Percentiles rank a stretch among this genome's conserved stretches.
Conservation (phyloP, 116 monocot genomes). For the Phalaenopsis hybrid region DNA sequence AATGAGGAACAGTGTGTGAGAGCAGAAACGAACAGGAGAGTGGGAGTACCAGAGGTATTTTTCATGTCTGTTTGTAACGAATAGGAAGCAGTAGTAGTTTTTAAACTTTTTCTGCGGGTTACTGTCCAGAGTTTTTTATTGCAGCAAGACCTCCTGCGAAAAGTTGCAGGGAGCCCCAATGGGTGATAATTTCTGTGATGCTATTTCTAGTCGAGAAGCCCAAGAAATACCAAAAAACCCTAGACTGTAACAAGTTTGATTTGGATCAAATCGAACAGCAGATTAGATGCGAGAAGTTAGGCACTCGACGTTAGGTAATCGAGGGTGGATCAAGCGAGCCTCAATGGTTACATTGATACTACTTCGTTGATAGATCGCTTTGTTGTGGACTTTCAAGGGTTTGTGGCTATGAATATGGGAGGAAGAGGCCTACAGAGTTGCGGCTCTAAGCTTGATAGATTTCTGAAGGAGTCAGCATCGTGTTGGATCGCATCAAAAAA, state of each 20-base stretch:
- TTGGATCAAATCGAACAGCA: background rate
- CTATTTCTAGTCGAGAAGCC: conserved; percentile 13
- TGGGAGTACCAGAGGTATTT: no score
- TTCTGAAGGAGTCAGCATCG: no score
- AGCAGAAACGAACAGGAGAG: no score
- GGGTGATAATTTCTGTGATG: conserved; percentile 14
- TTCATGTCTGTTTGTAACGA: no score
- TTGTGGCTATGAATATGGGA: conserved; percentile 8
- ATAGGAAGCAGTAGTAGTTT: no score
- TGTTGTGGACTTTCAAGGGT: conserved; percentile 1
- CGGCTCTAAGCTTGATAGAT: no score
- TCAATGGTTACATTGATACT: background rate
- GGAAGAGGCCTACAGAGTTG: background rate
- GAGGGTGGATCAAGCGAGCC: background rate
- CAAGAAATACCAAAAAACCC: background rate
- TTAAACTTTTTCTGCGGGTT: no score
- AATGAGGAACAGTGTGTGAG: no score
- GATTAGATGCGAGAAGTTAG: background rate
- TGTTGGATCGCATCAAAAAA: no score
- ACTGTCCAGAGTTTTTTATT: no score
- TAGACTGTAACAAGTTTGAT: background rate
- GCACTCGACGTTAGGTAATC: background rate
- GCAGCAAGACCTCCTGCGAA: no score
- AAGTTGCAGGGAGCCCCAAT: conserved; percentile 13
- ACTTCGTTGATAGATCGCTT: background rate